Percentiles rank a stretch among this genome's conserved stretches.
Evolutionary conservation across 2,329 filamentous ascomycete genomes (phyloP).

Genomic region (Didymella segeticola): DNA sequence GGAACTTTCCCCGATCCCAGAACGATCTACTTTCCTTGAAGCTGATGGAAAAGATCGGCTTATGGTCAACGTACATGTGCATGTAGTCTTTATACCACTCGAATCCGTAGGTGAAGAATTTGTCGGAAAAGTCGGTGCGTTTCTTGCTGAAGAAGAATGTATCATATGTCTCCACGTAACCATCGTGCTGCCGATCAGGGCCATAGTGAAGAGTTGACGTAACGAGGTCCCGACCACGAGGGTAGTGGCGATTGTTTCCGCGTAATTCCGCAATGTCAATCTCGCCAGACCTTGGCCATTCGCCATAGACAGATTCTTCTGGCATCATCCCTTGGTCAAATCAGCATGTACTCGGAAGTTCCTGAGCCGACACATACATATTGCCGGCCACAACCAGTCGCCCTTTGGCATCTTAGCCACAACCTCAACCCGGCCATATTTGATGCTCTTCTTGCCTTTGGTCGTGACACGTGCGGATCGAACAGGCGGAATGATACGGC

Average conservation of each 20-base stretch:
- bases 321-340: constrained; percentile 57
- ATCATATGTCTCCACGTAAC: constrained; percentile 31
- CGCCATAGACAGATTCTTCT: constrained; percentile 71
- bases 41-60: constrained; percentile 77
- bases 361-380: constrained; percentile 57
- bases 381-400: constrained; percentile 88
- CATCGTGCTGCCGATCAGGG: constrained; percentile 30
- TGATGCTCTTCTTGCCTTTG: constrained; percentile 73
- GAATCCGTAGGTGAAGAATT: constrained; percentile 74
- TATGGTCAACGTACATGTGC: constrained; percentile 81
- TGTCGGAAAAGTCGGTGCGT: constrained; percentile 73
- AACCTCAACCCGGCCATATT: constrained; percentile 81
- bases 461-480: constrained; percentile 80
- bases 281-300: constrained; percentile 79
- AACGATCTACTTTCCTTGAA: constrained; percentile 64
- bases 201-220: constrained; percentile 84
- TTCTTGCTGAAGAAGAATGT: constrained; percentile 48
- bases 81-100: constrained; percentile 82
- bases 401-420: constrained; percentile 75
- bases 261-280: constrained; percentile 83
- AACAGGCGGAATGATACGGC: constrained; percentile 75
- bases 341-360: background rate
- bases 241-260: constrained; percentile 76
- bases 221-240: constrained; percentile 77
- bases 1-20: constrained; percentile 73